A percentile compares a stretch with the other conserved stretches of the same genome.
These are phyloP conservation scores for Solanum rostratum DNA, from an alignment of 257 asterid species.

Conservation along the genomic window DNA sequence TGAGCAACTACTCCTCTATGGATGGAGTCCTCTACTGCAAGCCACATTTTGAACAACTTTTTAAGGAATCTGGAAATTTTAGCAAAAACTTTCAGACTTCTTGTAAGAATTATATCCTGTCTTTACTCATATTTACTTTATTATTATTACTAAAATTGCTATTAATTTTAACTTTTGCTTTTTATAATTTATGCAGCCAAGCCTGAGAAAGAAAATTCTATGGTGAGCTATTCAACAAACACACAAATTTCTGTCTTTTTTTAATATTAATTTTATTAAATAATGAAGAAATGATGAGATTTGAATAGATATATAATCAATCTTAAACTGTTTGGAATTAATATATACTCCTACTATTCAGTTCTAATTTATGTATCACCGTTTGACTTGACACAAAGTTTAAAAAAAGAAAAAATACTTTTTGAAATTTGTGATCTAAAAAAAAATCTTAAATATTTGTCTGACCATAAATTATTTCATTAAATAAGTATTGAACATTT, in stretches of 20 bases:
- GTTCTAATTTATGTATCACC: background rate
- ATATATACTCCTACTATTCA: accelerated
- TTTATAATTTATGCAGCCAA: conserved; percentile 1
- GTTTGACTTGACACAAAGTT: background rate
- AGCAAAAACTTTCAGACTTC: conserved; percentile 37
- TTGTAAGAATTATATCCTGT: conserved; percentile 5
- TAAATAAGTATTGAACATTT: background rate
- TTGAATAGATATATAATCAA: background rate
- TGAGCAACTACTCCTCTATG: conserved; percentile 52
- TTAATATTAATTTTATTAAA: background rate
- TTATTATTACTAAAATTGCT: background rate
- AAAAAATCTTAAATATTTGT: background rate
- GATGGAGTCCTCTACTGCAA: conserved; percentile 50
- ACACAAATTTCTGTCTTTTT: background rate
- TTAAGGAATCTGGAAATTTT: conserved; percentile 44
- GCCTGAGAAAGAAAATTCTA: conserved; percentile 23
- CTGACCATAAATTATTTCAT: background rate
- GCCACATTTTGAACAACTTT: conserved; percentile 47
- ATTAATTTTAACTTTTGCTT: background rate
- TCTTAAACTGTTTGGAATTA: background rate
- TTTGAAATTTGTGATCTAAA: no score
- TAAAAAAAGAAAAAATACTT: no score
- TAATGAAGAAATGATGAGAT: background rate
- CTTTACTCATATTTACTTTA: background rate
- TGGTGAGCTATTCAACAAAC: conserved; percentile 8